Base-by-base conservation (phyloP, 176 grass and related monocot genomes). In the Guadua angustifolia region DNA sequence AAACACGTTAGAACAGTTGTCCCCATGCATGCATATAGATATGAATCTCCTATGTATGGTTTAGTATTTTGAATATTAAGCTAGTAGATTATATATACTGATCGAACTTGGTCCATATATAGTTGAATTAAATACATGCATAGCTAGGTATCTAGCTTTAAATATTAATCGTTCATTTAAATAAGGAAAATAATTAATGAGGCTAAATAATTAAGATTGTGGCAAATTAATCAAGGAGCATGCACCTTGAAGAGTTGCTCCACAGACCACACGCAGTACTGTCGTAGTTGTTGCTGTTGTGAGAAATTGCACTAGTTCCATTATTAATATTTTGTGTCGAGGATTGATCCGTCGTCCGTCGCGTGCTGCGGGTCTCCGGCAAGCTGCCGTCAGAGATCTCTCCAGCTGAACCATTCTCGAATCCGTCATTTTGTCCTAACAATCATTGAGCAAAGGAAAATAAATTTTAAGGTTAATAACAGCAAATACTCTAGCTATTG, bases 191-290 rank as follows among this genome's bases (percentile, higher is more conserved):
- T 61, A 10, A 21, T 40, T 6, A 40, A 40, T 6, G 60, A 53
- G 24, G 16, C 50, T 66, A 49, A 36, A 21, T 13, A 36, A 21
- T 13, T 7, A 53, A 53, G 5, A 9, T 8, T 32, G 39, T 5
- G 1, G 56, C 40, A 52, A 16, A 52, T 52, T 10, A 45, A 18
- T 46, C 3, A 71, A 29, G 39, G 36, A 77, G 25, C 5, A 10
- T 2, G 16, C 4, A 92, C 90, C 90, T 92, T 69, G 90, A 92
- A 18, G 90, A 89, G 55, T 92, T 87, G 61, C 72, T 92, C 86
- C 83, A 86, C 74, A 87, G 66, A 45, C 85, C 60, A 77, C 78
- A 52, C 66, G 22, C 8, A 60, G 24, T 67, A n/a, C n/a, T n/a
- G n/a, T n/a, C n/a, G 46, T 74, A 64, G 62, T 66, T 82, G 52